A percentile compares a stretch with the other conserved stretches of the same genome.
These are phyloP conservation scores for Tricholoma matsutake DNA, from an alignment of 768 basidiomycete species.

Conservation along the genomic window DNA sequence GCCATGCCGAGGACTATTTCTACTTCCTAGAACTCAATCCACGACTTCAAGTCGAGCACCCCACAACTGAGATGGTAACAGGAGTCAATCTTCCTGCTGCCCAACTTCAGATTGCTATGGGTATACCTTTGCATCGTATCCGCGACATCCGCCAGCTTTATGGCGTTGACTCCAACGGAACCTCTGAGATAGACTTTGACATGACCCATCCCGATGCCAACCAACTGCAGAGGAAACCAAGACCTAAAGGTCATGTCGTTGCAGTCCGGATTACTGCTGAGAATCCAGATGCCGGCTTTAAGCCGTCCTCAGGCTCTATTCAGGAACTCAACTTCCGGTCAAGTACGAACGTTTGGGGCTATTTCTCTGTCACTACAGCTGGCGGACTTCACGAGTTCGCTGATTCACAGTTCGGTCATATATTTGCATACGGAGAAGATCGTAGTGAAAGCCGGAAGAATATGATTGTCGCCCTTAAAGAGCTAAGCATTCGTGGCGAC, in stretches of 20 bases:
- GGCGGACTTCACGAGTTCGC: constrained; percentile 99
- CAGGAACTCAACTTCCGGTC: constrained; percentile 99
- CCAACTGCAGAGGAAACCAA: constrained; percentile 89
- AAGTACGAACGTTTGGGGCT: constrained; percentile 99
- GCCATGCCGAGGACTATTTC: constrained; percentile 88
- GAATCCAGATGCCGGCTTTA: constrained; percentile 99
- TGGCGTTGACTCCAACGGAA: constrained; percentile 85
- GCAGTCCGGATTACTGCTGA: constrained; percentile 99
- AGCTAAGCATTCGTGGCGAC: constrained; percentile 97
- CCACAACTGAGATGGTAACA: constrained; percentile 99
- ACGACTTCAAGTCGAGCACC: constrained; percentile 99
- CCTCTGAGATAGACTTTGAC: constrained; percentile 96
- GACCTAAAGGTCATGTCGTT: constrained; percentile 97
- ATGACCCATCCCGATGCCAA: constrained; percentile 86
- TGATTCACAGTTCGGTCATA: constrained; percentile 99
- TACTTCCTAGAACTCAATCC: constrained; percentile 99
- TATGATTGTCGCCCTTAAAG: constrained; percentile 99
- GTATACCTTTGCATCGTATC: constrained; percentile 92
- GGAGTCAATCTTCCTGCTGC: constrained; percentile 98
- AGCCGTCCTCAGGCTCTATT: constrained; percentile 94
- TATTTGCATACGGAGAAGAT: constrained; percentile 98
- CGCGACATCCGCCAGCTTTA: constrained; percentile 95
- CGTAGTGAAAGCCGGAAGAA: constrained; percentile 95
- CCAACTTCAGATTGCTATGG: constrained; percentile 98
- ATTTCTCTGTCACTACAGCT: constrained; percentile 94